Evolutionary conservation across 2,329 filamentous ascomycete genomes (phyloP), one percentile per base, ranked within the genome.

Genomic region (Scedosporium boydii): DNA sequence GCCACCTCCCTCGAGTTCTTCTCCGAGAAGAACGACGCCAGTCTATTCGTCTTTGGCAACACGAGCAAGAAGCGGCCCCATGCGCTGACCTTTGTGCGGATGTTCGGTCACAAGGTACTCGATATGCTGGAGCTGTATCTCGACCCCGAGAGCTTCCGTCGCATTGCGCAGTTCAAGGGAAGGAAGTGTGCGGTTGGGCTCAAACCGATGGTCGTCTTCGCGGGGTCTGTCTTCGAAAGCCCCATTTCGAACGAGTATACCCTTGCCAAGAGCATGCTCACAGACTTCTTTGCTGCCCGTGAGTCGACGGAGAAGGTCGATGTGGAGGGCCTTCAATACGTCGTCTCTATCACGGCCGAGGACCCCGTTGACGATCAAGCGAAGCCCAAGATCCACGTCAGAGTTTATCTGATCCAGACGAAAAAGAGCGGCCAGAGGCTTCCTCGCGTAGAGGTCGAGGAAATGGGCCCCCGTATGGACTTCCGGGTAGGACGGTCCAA

Each of bases 1-100:
- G 79, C 89, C 66, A 81, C 88, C 29, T 93, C 89, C 61, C 84
- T 98, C 67, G 91, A 97, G 77, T 99, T 99, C 80, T 93, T 99
- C 80, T 88, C 89, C 66, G 87, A 93, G 73, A 99, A 98, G 80
- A 99, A 99, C 77, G 95, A 99, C 75, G 87, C 90, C 70, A 89
- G 87, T 56, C 80, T 97, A 58, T 82, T 97, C 67, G 83, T 95
- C 67, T 96, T 96, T 70, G 93, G 88, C 60, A 87, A 85, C 73
- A 89, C 88, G 75, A 91, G 84, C 75, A 99, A 98, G 83, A 99
- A 98, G 82, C 84, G 95, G n/a, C 93, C 93, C 4, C 92, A 99
- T 76, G 88, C 87, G 65, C 74, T 99, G 69, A 97, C 92, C 0
- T 76, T 98, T 56, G 81, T 88, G 48, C 87, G 95, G 66, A 90